Conservation (phyloP, 164 flowering plant species). For the Taxillus chinensis region DNA sequence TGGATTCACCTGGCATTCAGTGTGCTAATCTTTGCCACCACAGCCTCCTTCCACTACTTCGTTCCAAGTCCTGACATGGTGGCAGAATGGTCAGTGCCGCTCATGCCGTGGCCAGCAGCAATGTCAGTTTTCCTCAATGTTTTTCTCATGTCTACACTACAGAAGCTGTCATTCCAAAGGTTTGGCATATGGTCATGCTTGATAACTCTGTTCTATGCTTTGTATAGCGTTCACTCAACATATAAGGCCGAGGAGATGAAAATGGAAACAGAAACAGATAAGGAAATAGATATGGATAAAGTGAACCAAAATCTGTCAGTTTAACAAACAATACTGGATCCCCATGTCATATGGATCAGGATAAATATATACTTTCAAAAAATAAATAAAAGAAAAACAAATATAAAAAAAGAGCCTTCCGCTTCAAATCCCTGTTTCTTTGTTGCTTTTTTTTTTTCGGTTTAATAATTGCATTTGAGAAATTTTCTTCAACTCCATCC, state of each 20-base stretch:
- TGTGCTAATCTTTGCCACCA: conserved; percentile 23
- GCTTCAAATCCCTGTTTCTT: no score
- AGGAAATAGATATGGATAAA: conserved; percentile 9
- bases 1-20: conserved; percentile 42
- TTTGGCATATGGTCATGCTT: conserved; percentile 62
- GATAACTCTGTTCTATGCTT: conserved; percentile 48
- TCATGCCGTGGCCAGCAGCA: conserved; percentile 90
- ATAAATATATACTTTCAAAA: no score
- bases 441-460: no score
- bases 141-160: conserved; percentile 55
- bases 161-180: conserved; percentile 37
- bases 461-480: no score
- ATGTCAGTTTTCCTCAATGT: conserved; percentile 62
- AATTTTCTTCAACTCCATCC: no score
- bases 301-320: conserved; percentile 17
- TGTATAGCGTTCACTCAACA: conserved; percentile 81
- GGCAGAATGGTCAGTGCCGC: conserved; percentile 50
- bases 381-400: no score
- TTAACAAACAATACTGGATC: conserved; percentile 15
- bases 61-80: conserved; percentile 17
- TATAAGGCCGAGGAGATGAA: conserved; percentile 46
- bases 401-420: no score
- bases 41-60: conserved; percentile 37
- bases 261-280: conserved; percentile 7
- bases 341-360: no score